These are phyloP conservation scores for Sclerospora graminicola DNA, from an alignment of 352 stramenopile genomes.

Conservation along the genomic window DNA sequence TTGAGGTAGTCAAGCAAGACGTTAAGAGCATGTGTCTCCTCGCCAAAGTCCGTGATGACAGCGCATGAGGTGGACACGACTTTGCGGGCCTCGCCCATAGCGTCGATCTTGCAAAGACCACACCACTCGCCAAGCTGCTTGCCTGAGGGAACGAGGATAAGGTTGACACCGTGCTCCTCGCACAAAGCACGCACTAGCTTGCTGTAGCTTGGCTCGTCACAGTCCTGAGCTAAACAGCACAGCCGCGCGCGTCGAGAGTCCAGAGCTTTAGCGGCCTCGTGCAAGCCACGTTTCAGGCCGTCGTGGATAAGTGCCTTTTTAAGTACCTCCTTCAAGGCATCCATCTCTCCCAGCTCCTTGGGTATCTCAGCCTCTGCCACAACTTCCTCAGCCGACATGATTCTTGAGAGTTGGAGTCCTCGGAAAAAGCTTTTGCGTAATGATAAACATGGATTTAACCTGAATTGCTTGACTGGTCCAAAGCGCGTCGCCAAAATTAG, in stretches of 20 bases:
- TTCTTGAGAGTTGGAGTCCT: slow-evolving; percentile 37
- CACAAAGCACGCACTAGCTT: slow-evolving; percentile 97
- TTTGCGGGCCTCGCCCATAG: slow-evolving; percentile 95
- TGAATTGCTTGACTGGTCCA: slow-evolving; percentile 49
- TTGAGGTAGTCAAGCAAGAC: slow-evolving; percentile 99
- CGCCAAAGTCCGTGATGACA: slow-evolving; percentile 99
- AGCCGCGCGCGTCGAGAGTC: slow-evolving; percentile 95
- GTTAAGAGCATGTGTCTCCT: slow-evolving; percentile 96
- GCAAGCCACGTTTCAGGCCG: slow-evolving; percentile 97
- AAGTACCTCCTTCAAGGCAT: slow-evolving; percentile 96
- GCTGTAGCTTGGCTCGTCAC: slow-evolving; percentile 99
- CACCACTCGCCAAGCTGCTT: slow-evolving; percentile 99
- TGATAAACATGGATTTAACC: too few relatives aligned
- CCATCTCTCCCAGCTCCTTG: slow-evolving; percentile 94
- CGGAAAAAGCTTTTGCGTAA: slow-evolving; percentile 35
- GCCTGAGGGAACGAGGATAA: slow-evolving; percentile 88
- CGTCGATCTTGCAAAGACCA: slow-evolving; percentile 98
- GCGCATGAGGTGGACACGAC: slow-evolving; percentile 96
- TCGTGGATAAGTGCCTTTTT: slow-evolving; percentile 99
- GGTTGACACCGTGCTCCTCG: slow-evolving; percentile 89
- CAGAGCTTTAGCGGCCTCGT: slow-evolving; percentile 98
- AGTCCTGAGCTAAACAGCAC: slow-evolving; percentile 99
- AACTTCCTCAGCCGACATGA: slow-evolving; percentile 90
- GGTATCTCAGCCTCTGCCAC: slow-evolving; percentile 82
- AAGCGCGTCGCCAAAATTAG: slow-evolving; percentile 8